Percentiles rank a stretch among this genome's conserved stretches.
Conservation (phyloP, 78 protist species). For the Dictyostelium discoideum region DNA sequence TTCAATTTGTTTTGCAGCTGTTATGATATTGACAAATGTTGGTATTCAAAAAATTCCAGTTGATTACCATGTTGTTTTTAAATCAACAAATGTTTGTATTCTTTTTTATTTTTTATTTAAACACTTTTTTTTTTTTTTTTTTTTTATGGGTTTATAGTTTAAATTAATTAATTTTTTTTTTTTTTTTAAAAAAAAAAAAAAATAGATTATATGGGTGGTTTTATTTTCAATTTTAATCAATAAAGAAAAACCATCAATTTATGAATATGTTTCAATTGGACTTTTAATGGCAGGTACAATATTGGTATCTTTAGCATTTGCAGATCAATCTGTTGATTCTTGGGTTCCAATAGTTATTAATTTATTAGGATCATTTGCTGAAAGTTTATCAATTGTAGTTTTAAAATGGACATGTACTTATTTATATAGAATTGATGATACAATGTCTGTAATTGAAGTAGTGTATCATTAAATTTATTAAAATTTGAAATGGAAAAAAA, state of each 20-base stretch:
- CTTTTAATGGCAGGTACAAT: constrained; percentile 51
- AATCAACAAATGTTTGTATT: constrained; percentile 64
- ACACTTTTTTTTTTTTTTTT: background rate
- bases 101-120: background rate
- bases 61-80: constrained; percentile 61
- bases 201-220: constrained; percentile 69
- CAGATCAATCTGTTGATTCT: background rate
- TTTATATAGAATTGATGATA: constrained; percentile 37
- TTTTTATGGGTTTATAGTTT: no score
- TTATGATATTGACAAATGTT: constrained; percentile 54
- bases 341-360: constrained; percentile 40
- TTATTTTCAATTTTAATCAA: constrained; percentile 58
- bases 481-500: background rate
- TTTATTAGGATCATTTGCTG: constrained; percentile 39
- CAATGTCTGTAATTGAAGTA: constrained; percentile 46
- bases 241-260: constrained; percentile 55
- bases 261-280: constrained; percentile 15
- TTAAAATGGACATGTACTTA: constrained; percentile 64
- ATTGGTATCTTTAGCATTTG: constrained; percentile 23
- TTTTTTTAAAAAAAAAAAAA: background rate
- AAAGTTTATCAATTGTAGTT: constrained; percentile 42
- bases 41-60: constrained; percentile 44
- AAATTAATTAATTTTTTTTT: no score
- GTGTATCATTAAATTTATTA: background rate
- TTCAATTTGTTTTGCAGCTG: constrained; percentile 60